phyloP scores from a whole-genome alignment of 1,139 yeast species.

The Blastobotrys serpentis region DNA sequence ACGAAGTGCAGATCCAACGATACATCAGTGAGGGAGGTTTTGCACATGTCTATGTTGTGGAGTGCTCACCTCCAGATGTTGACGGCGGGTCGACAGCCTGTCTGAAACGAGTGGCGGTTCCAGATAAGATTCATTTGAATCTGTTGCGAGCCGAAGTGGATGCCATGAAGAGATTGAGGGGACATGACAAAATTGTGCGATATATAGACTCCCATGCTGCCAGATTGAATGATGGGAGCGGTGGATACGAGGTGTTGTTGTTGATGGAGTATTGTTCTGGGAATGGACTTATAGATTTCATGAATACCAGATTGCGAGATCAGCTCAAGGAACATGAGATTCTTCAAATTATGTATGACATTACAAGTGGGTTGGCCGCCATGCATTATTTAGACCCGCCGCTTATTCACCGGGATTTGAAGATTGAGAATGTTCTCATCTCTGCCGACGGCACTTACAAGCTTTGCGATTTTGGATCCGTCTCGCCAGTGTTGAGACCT shows the following conservation, averaged over 20 bases:
- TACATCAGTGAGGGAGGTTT: conserved; percentile 75
- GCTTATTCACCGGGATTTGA: conserved; percentile 87
- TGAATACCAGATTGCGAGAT: conserved; percentile 85
- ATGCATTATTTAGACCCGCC: conserved; percentile 86
- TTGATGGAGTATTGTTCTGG: conserved; percentile 87
- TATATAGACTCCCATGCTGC: conserved; percentile 96
- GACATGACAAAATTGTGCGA: conserved; percentile 75
- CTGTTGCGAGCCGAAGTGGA: conserved; percentile 74
- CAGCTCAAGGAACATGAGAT: conserved; percentile 82
- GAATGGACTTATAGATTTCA: conserved; percentile 86
- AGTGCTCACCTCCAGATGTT: conserved; percentile 46
- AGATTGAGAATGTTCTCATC: conserved; percentile 89
- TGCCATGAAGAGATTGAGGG: conserved; percentile 75
- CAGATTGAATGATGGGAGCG: conserved; percentile 45
- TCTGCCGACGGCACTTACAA: conserved; percentile 72
- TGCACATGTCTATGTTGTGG: conserved; percentile 74
- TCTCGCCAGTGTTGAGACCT: conserved; percentile 64
- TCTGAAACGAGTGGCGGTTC: conserved; percentile 72
- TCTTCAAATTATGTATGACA: conserved; percentile 75
- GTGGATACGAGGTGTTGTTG: conserved; percentile 79
- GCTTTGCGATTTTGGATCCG: conserved; percentile 93
- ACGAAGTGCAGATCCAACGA: conserved; percentile 53
- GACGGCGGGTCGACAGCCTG: conserved; percentile 46
- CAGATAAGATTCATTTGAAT: conserved; percentile 67
- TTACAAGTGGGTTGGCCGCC: conserved; percentile 78